phyloP scores from a whole-genome alignment of 306 rosid genomes.

The Fragaria nilgerrensis region DNA sequence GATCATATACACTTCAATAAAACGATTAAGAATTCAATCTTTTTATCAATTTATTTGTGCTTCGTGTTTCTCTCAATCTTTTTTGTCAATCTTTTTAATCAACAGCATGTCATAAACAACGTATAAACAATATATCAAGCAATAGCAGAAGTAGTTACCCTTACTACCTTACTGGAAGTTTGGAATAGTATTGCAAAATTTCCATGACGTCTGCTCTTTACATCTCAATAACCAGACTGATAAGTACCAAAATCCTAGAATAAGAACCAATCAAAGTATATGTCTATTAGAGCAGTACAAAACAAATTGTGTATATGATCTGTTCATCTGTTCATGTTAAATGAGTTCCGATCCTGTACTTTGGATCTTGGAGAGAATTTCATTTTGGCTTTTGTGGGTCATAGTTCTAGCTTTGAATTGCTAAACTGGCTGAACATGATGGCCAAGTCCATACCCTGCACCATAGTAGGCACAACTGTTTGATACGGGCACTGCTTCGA shows the following conservation, averaged over 20 bases:
- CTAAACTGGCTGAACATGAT: conserved; percentile 68
- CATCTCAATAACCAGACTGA: neutral
- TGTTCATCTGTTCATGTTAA: neutral
- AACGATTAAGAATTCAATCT: neutral
- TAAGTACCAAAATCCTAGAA: neutral
- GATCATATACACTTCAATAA: neutral
- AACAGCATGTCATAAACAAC: neutral
- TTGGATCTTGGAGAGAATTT: neutral
- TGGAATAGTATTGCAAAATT: neutral
- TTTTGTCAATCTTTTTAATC: no score
- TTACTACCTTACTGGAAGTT: neutral
- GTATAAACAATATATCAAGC: neutral
- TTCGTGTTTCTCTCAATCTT: neutral
- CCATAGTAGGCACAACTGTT: conserved; percentile 64
- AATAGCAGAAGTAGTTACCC: neutral
- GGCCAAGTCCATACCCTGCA: conserved; percentile 81
- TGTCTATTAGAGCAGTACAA: neutral
- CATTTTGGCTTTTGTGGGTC: neutral
- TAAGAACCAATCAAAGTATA: neutral
- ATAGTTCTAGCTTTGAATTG: conserved; percentile 32
- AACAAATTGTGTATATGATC: neutral
- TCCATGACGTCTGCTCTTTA: neutral
- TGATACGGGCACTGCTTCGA: conserved; percentile 55
- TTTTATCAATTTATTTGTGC: neutral
- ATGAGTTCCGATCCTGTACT: neutral